Evolutionary conservation across 257 asterid genomes (phyloP), one percentile per base, ranked within the genome.

Genomic region (Jasminum sambac): DNA sequence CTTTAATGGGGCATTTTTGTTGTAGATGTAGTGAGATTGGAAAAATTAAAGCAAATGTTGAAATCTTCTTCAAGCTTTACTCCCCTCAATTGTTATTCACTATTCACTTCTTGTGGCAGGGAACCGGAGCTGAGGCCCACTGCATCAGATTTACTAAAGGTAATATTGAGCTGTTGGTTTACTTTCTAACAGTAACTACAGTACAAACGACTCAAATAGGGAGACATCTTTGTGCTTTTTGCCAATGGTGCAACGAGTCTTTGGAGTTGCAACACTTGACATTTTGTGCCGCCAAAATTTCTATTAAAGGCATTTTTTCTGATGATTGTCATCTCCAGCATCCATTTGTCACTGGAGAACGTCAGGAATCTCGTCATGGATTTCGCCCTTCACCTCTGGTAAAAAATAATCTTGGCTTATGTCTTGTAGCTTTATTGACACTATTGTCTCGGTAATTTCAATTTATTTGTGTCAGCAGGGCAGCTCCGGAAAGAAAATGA

Each of bases 131-230:
- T 95, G 68, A 85, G 99, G 80, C 66, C 88, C 23, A 85, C 89
- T 59, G 90, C 99, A 74, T 85, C 97, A 55, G 97, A 91, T 82
- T 82, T 95, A 89, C 80, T 95, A 73, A 81, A 89, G 98, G 99
- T 94, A 79, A 39, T 72, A 75, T 52, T 68, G 57, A 64, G 37
- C 8, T 37, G 21, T 60, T 16, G 26, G 50, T 75, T 68, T 36
- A 41, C 72, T 63, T 63, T 58, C 50, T 64, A 41, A 37, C 50
- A 16, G 16, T 64, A 59, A 44, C 17, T 63, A 23, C 25, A 4
- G 42, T 60, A 58, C 52, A 69, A 23, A 23, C 52, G 48, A 48
- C 48, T 59, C 48, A 5, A 59, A 37, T 44, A 55, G 2, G 48
- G 38, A 64, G 24, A 58, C 72, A 68, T 70, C 24, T 16, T 37